phyloP scores from a whole-genome alignment of 2,329 filamentous ascomycete species.

The Xylariaceae sp. region DNA sequence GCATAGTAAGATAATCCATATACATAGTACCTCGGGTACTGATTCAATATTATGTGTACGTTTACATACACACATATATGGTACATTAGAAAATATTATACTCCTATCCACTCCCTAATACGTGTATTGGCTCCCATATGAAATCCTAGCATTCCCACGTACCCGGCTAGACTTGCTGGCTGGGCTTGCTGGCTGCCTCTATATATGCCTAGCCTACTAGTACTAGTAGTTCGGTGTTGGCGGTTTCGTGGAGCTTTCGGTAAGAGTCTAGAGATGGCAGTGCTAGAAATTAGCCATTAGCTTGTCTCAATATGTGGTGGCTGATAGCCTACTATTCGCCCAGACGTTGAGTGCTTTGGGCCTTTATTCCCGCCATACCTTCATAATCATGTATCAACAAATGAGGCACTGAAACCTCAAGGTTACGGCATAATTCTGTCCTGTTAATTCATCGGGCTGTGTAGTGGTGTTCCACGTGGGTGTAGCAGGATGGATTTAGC shows the following conservation, averaged over 20 bases:
- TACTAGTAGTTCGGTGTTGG: neutral
- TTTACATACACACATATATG: no score
- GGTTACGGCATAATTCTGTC: neutral
- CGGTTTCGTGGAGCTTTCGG: neutral
- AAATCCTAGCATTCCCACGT: slow-evolving; percentile 2
- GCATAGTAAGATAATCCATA: slow-evolving; percentile 4
- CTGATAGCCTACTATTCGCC: no score
- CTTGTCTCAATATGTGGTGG: no score
- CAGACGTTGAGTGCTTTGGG: neutral
- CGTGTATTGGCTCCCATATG: slow-evolving; percentile 23
- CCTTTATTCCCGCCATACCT: slow-evolving; percentile 6
- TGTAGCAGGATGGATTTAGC: slow-evolving; percentile 5
- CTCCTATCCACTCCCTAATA: no score
- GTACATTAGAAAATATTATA: no score
- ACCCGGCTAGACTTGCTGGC: neutral
- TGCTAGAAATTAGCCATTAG: no score
- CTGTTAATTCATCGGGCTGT: slow-evolving; percentile 11
- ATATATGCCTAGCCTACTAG: neutral
- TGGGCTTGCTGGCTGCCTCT: slow-evolving; percentile 6
- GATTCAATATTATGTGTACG: no score
- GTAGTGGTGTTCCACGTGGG: slow-evolving; percentile 17
- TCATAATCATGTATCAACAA: slow-evolving; percentile 17
- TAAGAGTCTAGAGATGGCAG: neutral
- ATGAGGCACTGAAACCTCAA: slow-evolving; percentile 5
- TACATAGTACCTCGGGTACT: no score